phyloP scores from a whole-genome alignment of 1,139 yeast genomes.

The Zygoascus meyerae region DNA sequence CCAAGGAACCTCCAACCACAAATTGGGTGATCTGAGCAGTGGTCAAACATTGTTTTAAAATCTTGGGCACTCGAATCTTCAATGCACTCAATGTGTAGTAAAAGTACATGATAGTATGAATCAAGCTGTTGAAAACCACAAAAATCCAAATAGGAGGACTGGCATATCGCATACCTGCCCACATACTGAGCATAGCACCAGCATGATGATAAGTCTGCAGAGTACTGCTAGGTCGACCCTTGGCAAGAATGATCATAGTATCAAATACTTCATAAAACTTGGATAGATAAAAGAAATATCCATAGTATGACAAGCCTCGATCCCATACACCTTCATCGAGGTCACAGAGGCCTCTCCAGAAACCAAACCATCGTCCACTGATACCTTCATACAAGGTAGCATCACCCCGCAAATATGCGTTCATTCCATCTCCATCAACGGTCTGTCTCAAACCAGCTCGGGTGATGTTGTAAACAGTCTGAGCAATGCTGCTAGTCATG shows the following conservation, averaged over 20 bases:
- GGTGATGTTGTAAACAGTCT: constrained; percentile 26
- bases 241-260: constrained; percentile 59
- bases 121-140: constrained; percentile 72
- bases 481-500: constrained; percentile 49
- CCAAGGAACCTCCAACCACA: constrained; percentile 64
- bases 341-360: constrained; percentile 63
- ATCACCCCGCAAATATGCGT: constrained; percentile 32
- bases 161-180: constrained; percentile 68
- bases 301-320: constrained; percentile 52
- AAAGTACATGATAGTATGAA: constrained; percentile 71
- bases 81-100: constrained; percentile 63
- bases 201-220: constrained; percentile 76
- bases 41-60: constrained; percentile 57
- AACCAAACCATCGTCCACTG: constrained; percentile 23
- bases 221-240: constrained; percentile 63
- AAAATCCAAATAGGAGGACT: constrained; percentile 80
- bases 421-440: constrained; percentile 14
- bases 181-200: constrained; percentile 80
- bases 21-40: constrained; percentile 68
- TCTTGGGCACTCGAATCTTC: constrained; percentile 52
- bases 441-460: constrained; percentile 16
- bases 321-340: constrained; percentile 55
- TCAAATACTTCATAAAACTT: constrained; percentile 71
- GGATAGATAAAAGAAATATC: constrained; percentile 64
- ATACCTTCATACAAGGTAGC: constrained; percentile 13